Base-by-base conservation (phyloP, 371 early-diverging fungal species). In the Apophysomyces ossiformis region DNA sequence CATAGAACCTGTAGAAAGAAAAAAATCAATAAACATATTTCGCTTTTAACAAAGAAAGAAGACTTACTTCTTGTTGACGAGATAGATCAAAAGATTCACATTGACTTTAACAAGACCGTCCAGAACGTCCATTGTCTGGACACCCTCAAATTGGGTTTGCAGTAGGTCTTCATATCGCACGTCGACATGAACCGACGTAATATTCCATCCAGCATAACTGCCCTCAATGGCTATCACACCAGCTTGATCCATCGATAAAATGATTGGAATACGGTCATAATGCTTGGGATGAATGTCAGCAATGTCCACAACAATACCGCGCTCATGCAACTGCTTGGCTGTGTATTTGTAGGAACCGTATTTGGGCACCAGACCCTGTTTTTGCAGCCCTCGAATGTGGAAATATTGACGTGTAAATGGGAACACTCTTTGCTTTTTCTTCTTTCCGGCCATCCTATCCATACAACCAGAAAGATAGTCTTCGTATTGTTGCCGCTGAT, bases 261-360 rank as follows among this genome's bases (percentile, higher is more conserved):
- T 94, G 45, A 99, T 83, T 9, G 90, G 87, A 65, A 98, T 93
- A 65, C 92, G 90, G 68, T 93, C 93, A 75, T 93, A 92, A 79
- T 95, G 92, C 58, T 91, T 90, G 41, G 93, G 93, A 37, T 84
- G 82, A 57, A 92, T 86, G 39, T 89, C 93, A 54, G 90, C 91
- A 38, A 98, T 77, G 21, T 92, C 89, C 16, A 97, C 72, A 37
- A 99, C 72, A 6, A 99, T 94, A 57, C 99, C 98, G 72, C 95
- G 93, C 65, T 95, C 90, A 68, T 92, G 85, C 58, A 99, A 81
- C 64, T 92, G 90, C 65, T 93, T 93, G 11, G 99, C 99, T 15
- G 93, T 91, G 82, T 96, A 98, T 85, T 97, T 98, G 89, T 89
- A 99, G 41, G 96, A 96, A 4, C 99, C 99, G 77, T 96, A 99